Evolutionary conservation across 257 asterid species (phyloP).

Genomic region (Nyctanthes arbortristis): DNA sequence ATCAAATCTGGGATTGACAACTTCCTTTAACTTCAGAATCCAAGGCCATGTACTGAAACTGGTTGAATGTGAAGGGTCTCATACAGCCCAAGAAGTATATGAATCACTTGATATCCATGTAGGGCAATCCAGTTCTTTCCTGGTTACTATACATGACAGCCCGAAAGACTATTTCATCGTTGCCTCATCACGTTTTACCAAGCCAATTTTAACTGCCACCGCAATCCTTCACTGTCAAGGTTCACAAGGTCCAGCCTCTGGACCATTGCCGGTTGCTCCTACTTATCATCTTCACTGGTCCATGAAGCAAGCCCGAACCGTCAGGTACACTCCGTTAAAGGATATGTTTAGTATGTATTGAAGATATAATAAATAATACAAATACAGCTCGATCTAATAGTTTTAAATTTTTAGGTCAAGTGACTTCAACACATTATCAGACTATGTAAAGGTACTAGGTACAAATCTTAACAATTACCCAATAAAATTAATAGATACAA

Average conservation of each 20-base stretch:
- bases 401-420: no score
- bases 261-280: slow-evolving; percentile 50
- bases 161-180: slow-evolving; percentile 50
- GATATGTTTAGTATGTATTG: no score
- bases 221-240: slow-evolving; percentile 56
- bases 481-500: no score
- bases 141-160: slow-evolving; percentile 37
- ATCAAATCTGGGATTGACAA: slow-evolving; percentile 56
- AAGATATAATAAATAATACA: no score
- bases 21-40: slow-evolving; percentile 71
- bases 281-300: slow-evolving; percentile 61
- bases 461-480: no score
- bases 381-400: no score
- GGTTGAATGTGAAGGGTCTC: slow-evolving; percentile 86
- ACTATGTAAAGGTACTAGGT: no score
- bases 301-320: slow-evolving; percentile 77
- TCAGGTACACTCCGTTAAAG: slow-evolving; percentile 40
- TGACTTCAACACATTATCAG: no score
- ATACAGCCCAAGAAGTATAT: slow-evolving; percentile 56
- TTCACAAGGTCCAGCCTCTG: slow-evolving; percentile 41
- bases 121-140: slow-evolving; percentile 73
- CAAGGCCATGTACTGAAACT: slow-evolving; percentile 63
- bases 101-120: slow-evolving; percentile 75
- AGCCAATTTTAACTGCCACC: slow-evolving; percentile 48
- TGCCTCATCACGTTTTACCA: slow-evolving; percentile 66